phyloP scores from a whole-genome alignment of 257 asterid species.

The Hygrophila difformis region DNA sequence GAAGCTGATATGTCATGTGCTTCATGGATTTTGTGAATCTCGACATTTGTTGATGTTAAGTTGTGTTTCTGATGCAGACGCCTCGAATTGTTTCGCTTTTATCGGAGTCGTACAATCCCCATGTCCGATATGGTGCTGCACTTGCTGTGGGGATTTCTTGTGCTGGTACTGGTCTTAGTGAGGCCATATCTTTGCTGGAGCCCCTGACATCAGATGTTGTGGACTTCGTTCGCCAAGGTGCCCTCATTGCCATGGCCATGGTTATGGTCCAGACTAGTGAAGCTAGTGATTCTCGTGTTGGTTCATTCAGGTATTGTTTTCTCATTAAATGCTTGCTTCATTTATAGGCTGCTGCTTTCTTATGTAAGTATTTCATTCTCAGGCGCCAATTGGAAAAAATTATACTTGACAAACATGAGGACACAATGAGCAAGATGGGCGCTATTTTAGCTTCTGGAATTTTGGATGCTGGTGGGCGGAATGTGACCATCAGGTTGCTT shows the following conservation, averaged over 20 bases:
- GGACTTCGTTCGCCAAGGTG: slow-evolving; percentile 99
- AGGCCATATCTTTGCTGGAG: slow-evolving; percentile 91
- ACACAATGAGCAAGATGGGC: slow-evolving; percentile 99
- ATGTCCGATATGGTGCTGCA: slow-evolving; percentile 98
- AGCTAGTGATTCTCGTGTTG: slow-evolving; percentile 97
- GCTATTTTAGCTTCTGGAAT: slow-evolving; percentile 97
- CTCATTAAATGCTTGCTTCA: background rate
- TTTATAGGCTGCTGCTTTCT: background rate
- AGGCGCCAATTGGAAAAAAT: slow-evolving; percentile 95
- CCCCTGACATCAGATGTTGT: slow-evolving; percentile 94
- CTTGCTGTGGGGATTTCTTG: slow-evolving; percentile 97
- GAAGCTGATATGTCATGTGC: background rate
- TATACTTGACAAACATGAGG: slow-evolving; percentile 90
- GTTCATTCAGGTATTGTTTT: slow-evolving; percentile 67
- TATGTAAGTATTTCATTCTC: background rate
- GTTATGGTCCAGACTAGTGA: slow-evolving; percentile 93
- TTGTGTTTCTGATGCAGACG: slow-evolving; percentile 43
- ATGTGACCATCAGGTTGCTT: slow-evolving; percentile 74
- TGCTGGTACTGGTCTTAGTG: slow-evolving; percentile 96
- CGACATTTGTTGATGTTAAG: background rate
- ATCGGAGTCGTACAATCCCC: slow-evolving; percentile 97
- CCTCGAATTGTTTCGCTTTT: slow-evolving; percentile 88
- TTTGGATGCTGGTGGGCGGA: slow-evolving; percentile 97
- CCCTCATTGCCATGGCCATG: slow-evolving; percentile 98
- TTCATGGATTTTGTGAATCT: background rate